Evolutionary conservation across 179 eudicot species (phyloP).

Genomic region (Actinidia chinensis): DNA sequence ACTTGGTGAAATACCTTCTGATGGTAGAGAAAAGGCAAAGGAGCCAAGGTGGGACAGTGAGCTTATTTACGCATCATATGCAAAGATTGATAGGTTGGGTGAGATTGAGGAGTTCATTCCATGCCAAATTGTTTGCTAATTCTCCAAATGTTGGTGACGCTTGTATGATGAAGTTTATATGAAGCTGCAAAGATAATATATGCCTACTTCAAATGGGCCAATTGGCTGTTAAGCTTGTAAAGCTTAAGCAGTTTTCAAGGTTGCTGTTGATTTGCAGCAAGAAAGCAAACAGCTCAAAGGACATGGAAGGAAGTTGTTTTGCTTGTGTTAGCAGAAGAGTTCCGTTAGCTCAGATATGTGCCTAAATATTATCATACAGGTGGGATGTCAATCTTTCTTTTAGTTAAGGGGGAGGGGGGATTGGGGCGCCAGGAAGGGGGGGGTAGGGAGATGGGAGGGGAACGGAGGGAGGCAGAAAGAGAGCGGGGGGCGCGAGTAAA

Average conservation of each 20-base stretch:
- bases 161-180: slow-evolving; percentile 83
- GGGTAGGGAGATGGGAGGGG: too few species aligned
- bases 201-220: slow-evolving; percentile 97
- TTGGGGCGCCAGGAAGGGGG: too few species aligned
- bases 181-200: slow-evolving; percentile 94
- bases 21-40: slow-evolving; percentile 90
- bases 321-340: slow-evolving; percentile 97
- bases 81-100: slow-evolving; percentile 85
- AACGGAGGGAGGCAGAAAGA: too few species aligned
- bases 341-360: slow-evolving; percentile 96
- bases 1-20: slow-evolving; percentile 76
- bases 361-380: slow-evolving; percentile 89
- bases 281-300: slow-evolving; percentile 85
- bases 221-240: slow-evolving; percentile 77
- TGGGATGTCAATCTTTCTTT: slow-evolving; percentile 23
- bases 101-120: slow-evolving; percentile 88
- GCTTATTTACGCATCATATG: slow-evolving; percentile 94
- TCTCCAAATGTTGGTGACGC: slow-evolving; percentile 90
- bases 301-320: slow-evolving; percentile 96
- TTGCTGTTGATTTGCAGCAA: slow-evolving; percentile 96
- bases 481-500: too few species aligned
- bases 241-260: slow-evolving; percentile 81
- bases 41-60: slow-evolving; percentile 94
- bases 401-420: too few species aligned
- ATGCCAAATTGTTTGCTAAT: slow-evolving; percentile 97